phyloP scores from a whole-genome alignment of 2,329 filamentous ascomycete species.

The Trichoderma koningiopsis region DNA sequence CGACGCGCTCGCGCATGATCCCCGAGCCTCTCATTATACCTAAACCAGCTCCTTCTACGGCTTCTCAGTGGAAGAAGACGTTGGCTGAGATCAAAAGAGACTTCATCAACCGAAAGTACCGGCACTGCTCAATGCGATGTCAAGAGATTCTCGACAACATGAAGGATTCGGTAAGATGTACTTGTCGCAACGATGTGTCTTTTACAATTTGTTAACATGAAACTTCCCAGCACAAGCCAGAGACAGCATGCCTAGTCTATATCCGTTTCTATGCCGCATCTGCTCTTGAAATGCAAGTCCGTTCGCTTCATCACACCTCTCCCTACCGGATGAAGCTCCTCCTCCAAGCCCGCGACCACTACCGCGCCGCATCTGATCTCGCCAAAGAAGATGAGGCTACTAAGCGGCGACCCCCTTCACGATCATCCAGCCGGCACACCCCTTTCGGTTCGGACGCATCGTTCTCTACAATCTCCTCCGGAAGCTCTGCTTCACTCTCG shows the following conservation, averaged over 20 bases:
- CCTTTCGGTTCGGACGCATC: constrained; percentile 52
- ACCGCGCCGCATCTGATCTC: constrained; percentile 51
- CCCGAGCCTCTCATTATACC: constrained; percentile 29
- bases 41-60: constrained; percentile 45
- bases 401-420: constrained; percentile 44
- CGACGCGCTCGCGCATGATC: constrained; percentile 24
- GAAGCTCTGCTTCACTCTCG: constrained; percentile 51
- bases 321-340: constrained; percentile 52
- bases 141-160: constrained; percentile 54
- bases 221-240: constrained; percentile 35
- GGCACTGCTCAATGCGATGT: constrained; percentile 56
- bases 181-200: accelerated
- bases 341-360: constrained; percentile 55
- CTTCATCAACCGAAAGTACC: constrained; percentile 53
- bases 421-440: constrained; percentile 49
- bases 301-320: constrained; percentile 49
- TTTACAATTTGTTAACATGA: background rate
- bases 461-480: constrained; percentile 46
- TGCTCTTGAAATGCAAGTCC: constrained; percentile 60
- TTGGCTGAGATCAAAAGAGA: constrained; percentile 58
- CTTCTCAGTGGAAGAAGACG: constrained; percentile 54
- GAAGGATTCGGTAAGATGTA: constrained; percentile 46
- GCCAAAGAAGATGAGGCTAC: constrained; percentile 50
- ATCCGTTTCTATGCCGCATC: constrained; percentile 64
- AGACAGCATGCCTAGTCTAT: constrained; percentile 59